A percentile compares a stretch with the other conserved stretches of the same genome.
Evolutionary conservation across 176 grass and related monocot species (phyloP).

Genomic region (Ensete ventricosum): DNA sequence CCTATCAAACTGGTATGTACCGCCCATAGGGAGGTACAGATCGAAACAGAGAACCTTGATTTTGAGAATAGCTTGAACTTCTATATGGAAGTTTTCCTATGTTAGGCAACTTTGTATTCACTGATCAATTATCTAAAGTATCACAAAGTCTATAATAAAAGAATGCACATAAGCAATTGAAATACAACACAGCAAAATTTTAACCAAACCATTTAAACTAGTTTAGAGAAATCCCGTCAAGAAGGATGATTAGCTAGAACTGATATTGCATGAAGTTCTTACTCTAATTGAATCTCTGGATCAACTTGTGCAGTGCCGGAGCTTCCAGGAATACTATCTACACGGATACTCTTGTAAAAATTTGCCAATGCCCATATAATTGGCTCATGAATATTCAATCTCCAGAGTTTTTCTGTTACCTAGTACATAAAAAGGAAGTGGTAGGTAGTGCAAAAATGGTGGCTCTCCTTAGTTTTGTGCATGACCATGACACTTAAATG

Average conservation of each 20-base stretch:
- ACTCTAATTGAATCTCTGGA: slow-evolving; percentile 94
- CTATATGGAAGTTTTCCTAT: too few relatives aligned
- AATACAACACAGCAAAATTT: not conserved
- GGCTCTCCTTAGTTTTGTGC: not conserved
- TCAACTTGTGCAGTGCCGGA: slow-evolving; percentile 73
- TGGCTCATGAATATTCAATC: slow-evolving; percentile 94
- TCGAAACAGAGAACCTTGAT: too few relatives aligned
- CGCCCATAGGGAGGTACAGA: too few relatives aligned
- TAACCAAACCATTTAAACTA: not conserved
- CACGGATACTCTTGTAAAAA: slow-evolving; percentile 74
- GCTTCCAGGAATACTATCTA: slow-evolving; percentile 42
- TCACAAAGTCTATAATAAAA: not conserved
- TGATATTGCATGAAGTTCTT: slow-evolving; percentile 29
- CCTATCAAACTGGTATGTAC: too few relatives aligned
- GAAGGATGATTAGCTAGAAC: not conserved
- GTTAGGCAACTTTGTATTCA: too few relatives aligned
- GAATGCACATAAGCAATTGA: not conserved
- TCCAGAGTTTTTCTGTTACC: slow-evolving; percentile 83
- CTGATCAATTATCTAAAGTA: not conserved
- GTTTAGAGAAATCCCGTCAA: not conserved
- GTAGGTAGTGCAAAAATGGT: slow-evolving; percentile 27
- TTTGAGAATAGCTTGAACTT: too few relatives aligned
- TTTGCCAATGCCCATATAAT: slow-evolving; percentile 93
- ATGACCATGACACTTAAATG: not conserved
- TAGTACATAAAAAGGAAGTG: slow-evolving; percentile 25